Conservation (phyloP, 306 rosid genomes). For the Senna siamea region DNA sequence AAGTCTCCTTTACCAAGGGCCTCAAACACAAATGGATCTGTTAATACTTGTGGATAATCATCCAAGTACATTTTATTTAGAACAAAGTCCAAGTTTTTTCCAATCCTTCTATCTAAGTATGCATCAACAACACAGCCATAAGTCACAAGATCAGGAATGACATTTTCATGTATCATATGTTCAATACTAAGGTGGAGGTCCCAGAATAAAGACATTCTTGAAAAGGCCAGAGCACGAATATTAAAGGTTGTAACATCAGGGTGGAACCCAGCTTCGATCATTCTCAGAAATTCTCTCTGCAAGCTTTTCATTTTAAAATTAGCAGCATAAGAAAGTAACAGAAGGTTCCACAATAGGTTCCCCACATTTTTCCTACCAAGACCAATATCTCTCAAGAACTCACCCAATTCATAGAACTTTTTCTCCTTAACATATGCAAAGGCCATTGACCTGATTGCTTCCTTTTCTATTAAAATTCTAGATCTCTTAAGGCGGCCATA, state of each 20-base stretch:
- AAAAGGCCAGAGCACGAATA: constrained; percentile 82
- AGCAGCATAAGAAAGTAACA: constrained; percentile 84
- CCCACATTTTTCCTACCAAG: constrained; percentile 78
- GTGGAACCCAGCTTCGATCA: constrained; percentile 72
- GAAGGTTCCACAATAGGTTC: constrained; percentile 81
- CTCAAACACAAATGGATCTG: constrained; percentile 80
- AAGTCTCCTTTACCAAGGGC: constrained; percentile 93
- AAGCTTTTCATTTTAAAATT: constrained; percentile 91
- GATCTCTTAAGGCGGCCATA: constrained; percentile 70
- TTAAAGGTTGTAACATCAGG: constrained; percentile 90
- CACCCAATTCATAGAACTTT: constrained; percentile 70
- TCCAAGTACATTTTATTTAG: constrained; percentile 64
- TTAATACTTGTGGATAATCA: constrained; percentile 55
- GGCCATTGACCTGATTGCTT: constrained; percentile 70
- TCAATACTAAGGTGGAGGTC: constrained; percentile 93
- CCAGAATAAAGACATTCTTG: constrained; percentile 92
- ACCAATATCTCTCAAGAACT: constrained; percentile 77
- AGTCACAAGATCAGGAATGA: constrained; percentile 84
- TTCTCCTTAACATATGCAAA: constrained; percentile 57
- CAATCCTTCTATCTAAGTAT: constrained; percentile 74
- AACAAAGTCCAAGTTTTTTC: constrained; percentile 72
- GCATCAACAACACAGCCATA: constrained; percentile 89
- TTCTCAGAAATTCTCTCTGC: constrained; percentile 79
- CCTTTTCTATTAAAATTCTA: constrained; percentile 64
- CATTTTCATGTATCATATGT: constrained; percentile 70